These are phyloP conservation scores for Mycothermus thermophilus DNA, from an alignment of 495 filamentous ascomycete species.

Conservation along the genomic window DNA sequence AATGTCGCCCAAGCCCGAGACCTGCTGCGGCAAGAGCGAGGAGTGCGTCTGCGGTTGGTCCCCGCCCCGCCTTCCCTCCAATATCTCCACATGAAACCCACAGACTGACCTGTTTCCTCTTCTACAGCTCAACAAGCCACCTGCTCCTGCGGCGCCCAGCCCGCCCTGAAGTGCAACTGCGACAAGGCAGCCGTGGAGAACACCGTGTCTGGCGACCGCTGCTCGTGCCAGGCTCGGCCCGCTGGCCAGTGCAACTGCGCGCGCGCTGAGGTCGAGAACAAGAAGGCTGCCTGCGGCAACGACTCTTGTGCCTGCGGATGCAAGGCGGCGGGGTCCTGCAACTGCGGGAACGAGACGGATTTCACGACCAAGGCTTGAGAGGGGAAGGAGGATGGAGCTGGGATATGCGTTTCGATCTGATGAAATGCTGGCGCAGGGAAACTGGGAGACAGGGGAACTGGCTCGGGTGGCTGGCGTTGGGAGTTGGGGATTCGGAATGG, in stretches of 20 bases:
- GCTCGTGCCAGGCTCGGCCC: slow-evolving; percentile 66
- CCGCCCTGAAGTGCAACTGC: slow-evolving; percentile 76
- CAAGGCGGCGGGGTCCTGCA: no score
- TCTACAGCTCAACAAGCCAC: slow-evolving; percentile 39
- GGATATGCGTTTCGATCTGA: no score
- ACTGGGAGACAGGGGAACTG: no score
- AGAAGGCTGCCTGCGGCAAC: slow-evolving; percentile 54
- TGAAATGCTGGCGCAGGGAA: no score
- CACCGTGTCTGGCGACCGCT: slow-evolving; percentile 52
- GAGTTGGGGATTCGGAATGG: background rate
- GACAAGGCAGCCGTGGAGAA: slow-evolving; percentile 69
- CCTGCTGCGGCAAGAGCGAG: slow-evolving; percentile 38
- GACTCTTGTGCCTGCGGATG: no score
- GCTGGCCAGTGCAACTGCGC: slow-evolving; percentile 75
- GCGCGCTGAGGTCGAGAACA: slow-evolving; percentile 59
- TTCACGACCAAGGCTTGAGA: slow-evolving; percentile 56
- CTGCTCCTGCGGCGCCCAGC: slow-evolving; percentile 82
- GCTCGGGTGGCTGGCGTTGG: no score
- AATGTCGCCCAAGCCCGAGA: slow-evolving; percentile 23
- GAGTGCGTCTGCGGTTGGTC: slow-evolving; percentile 38
- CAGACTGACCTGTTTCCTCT: background rate
- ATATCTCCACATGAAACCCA: background rate
- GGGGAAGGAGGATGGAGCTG: no score
- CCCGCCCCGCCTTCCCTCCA: background rate
- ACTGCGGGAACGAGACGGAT: slow-evolving; percentile 62